Conservation (phyloP, 2,329 filamentous ascomycete genomes). For the Botryotinia globosa region DNA sequence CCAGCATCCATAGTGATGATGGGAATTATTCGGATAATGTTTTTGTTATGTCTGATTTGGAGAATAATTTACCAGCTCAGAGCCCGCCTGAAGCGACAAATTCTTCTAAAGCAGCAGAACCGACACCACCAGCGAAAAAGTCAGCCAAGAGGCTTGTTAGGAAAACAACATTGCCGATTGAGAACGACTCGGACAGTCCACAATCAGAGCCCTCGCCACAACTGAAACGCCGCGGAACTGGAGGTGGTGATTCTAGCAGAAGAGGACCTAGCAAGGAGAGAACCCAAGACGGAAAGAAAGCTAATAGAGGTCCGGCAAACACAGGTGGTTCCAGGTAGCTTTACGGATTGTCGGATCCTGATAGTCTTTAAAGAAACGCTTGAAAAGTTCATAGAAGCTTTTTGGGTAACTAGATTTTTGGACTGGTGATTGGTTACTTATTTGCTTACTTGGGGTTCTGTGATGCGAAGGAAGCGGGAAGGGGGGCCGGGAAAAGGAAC, state of each 20-base stretch:
- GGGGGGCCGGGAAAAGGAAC: not conserved
- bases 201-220: not conserved
- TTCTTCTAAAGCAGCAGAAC: not conserved
- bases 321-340: not conserved
- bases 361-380: not conserved
- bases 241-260: not conserved
- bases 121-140: no score
- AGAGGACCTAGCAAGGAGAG: not conserved
- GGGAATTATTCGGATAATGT: not conserved
- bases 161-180: no score
- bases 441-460: not conserved
- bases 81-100: not conserved
- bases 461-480: not conserved
- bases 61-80: not conserved
- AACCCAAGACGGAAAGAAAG: no score
- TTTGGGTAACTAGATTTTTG: not conserved
- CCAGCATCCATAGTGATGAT: not conserved
- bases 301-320: not conserved
- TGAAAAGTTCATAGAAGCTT: not conserved
- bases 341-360: not conserved
- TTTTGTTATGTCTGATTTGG: not conserved
- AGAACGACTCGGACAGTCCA: not conserved
- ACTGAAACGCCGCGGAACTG: no score
- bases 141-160: no score
- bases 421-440: not conserved